These are phyloP conservation scores for Echeveria elegans DNA, from an alignment of 164 flowering plant genomes.

Conservation along the genomic window DNA sequence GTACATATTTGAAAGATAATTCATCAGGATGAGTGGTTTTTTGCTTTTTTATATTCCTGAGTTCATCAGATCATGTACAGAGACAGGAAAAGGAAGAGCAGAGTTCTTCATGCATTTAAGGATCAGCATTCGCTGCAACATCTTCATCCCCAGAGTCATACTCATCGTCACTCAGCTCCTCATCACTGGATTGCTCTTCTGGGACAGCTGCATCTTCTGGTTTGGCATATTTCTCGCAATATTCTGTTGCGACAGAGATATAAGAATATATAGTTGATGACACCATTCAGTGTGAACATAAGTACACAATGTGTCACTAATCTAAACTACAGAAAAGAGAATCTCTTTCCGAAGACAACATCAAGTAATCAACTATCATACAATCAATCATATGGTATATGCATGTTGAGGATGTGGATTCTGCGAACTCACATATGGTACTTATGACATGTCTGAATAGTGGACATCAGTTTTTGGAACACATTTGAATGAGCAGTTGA, in stretches of 20 bases:
- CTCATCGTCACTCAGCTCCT: slow-evolving; percentile 39
- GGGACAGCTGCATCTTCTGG: slow-evolving; percentile 27
- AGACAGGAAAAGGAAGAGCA: background rate
- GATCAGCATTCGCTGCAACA: slow-evolving; percentile 29
- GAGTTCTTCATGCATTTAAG: slow-evolving; percentile 13
- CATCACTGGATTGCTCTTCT: slow-evolving; percentile 37
- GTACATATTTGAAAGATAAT: background rate
- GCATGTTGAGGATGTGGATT: too few relatives aligned
- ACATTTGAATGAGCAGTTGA: too few relatives aligned
- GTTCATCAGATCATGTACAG: background rate
- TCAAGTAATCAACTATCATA: background rate
- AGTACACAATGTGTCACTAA: background rate
- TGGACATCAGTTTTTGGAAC: too few relatives aligned
- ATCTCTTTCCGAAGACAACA: background rate
- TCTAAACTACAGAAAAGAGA: background rate
- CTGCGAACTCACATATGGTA: too few relatives aligned
- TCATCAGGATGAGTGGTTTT: background rate
- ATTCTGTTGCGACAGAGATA: slow-evolving; percentile 25
- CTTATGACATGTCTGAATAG: too few relatives aligned
- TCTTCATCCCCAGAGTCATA: slow-evolving; percentile 38
- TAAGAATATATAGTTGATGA: background rate
- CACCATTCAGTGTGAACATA: background rate
- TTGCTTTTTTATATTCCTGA: background rate
- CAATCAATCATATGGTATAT: background rate
- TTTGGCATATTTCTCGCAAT: slow-evolving; percentile 49